Evolutionary conservation across 1,284 basidiomycete genomes (phyloP).

Genomic region (Cystobasidium slooffiae): DNA sequence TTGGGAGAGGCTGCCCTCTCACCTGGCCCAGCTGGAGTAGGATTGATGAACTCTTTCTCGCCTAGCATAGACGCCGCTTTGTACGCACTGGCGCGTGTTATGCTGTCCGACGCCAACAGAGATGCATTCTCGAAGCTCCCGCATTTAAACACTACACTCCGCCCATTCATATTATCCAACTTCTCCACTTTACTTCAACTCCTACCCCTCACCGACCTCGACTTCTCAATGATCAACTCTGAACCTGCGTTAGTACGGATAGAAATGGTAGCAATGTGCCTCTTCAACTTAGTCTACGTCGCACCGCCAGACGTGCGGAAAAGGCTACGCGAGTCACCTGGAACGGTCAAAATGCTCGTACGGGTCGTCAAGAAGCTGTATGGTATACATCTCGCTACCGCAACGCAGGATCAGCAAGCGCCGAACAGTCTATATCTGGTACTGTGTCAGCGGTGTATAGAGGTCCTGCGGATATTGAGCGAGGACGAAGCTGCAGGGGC

Average conservation of each 20-base stretch:
- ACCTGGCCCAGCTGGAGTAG: conserved; percentile 23
- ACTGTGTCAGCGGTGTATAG: conserved; percentile 74
- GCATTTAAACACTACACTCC: conserved; percentile 61
- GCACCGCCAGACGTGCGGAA: conserved; percentile 74
- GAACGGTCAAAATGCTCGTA: conserved; percentile 57
- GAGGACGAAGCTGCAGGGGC: conserved; percentile 57
- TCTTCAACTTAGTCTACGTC: conserved; percentile 86
- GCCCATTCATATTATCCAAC: conserved; percentile 56
- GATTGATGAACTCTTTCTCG: conserved; percentile 56
- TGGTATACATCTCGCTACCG: conserved; percentile 61
- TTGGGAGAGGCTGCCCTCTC: conserved; percentile 45
- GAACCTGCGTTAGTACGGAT: conserved; percentile 74
- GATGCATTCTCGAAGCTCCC: conserved; percentile 71
- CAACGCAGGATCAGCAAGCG: conserved; percentile 64
- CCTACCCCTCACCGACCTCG: conserved; percentile 75
- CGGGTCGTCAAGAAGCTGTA: conserved; percentile 59
- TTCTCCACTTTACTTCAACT: conserved; percentile 76
- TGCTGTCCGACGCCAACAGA: conserved; percentile 78
- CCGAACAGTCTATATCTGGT: conserved; percentile 65
- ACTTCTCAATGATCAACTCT: conserved; percentile 72
- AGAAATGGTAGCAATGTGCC: conserved; percentile 75
- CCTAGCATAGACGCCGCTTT: conserved; percentile 74
- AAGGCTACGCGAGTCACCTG: conserved; percentile 65
- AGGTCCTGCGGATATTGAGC: conserved; percentile 82
- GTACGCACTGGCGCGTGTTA: conserved; percentile 78